Conservation (phyloP, 257 asterid species). For the Solanum microdontum region DNA sequence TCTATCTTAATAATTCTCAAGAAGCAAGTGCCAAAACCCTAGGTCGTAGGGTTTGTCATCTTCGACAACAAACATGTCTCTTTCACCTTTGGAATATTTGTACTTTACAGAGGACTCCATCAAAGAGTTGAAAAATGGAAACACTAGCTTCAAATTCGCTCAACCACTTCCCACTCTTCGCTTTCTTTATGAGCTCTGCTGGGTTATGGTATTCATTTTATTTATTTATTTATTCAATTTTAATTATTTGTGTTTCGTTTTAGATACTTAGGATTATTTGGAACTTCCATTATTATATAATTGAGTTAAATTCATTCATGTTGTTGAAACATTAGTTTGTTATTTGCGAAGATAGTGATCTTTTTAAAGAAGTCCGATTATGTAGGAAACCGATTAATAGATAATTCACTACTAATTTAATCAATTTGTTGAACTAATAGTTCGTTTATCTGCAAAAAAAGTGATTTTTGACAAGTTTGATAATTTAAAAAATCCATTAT, state of each 20-base stretch:
- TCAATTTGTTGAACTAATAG: neutral
- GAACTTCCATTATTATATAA: neutral
- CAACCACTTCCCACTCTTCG: conserved; percentile 57
- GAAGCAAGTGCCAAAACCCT: neutral
- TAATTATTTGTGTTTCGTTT: neutral
- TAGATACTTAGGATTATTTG: neutral
- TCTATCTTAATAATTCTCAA: neutral
- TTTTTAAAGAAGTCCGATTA: neutral
- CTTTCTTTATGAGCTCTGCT: conserved; percentile 77
- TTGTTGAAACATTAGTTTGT: neutral
- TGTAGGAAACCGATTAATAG: neutral
- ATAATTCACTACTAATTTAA: neutral
- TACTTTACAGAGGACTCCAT: conserved; percentile 59
- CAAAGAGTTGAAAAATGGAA: conserved; percentile 59
- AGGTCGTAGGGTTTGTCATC: neutral
- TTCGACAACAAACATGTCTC: conserved; percentile 38
- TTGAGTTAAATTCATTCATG: neutral
- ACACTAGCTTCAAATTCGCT: conserved; percentile 54
- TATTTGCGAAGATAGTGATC: neutral
- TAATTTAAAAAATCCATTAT: neutral
- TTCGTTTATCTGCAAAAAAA: neutral
- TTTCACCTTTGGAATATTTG: conserved; percentile 48
- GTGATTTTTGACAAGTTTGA: neutral
- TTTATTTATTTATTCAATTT: neutral
- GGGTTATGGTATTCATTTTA: conserved; percentile 39